Percentiles rank a stretch among this genome's conserved stretches.
phyloP scores from a whole-genome alignment of 83 land plant species.

The Thuja plicata region DNA sequence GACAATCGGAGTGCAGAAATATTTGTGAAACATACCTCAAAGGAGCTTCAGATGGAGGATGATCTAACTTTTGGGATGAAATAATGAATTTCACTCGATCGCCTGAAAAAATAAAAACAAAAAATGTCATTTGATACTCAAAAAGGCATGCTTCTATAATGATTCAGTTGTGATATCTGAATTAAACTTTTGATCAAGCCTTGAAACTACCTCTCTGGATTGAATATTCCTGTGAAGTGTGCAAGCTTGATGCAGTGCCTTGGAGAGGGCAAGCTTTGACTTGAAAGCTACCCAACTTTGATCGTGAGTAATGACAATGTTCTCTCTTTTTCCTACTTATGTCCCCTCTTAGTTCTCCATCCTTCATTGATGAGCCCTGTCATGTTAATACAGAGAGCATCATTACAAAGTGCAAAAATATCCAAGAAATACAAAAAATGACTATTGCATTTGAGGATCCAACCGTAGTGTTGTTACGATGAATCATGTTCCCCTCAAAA shows the following conservation, averaged over 20 bases:
- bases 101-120: slow-evolving; percentile 27
- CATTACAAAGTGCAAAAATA: neutral
- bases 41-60: slow-evolving; percentile 17
- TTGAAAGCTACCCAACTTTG: slow-evolving; percentile 35
- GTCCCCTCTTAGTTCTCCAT: too few relatives aligned
- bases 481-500: neutral
- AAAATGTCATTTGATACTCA: neutral
- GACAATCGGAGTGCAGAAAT: neutral
- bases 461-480: neutral
- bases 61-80: slow-evolving; percentile 19
- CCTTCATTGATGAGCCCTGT: too few relatives aligned
- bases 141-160: neutral
- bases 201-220: slow-evolving; percentile 45
- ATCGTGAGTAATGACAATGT: slow-evolving; percentile 19
- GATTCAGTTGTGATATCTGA: neutral
- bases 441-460: neutral
- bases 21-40: slow-evolving; percentile 19
- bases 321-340: slow-evolving; percentile 43
- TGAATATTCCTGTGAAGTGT: too few relatives aligned
- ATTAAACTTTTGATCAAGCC: neutral
- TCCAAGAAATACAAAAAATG: too few relatives aligned
- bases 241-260: slow-evolving; percentile 29
- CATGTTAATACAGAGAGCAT: slow-evolving; percentile 6
- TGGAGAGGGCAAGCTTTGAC: slow-evolving; percentile 31
- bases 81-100: slow-evolving; percentile 62